Base-by-base conservation (phyloP, 345 rosid species). In the Citrus sp. region DNA sequence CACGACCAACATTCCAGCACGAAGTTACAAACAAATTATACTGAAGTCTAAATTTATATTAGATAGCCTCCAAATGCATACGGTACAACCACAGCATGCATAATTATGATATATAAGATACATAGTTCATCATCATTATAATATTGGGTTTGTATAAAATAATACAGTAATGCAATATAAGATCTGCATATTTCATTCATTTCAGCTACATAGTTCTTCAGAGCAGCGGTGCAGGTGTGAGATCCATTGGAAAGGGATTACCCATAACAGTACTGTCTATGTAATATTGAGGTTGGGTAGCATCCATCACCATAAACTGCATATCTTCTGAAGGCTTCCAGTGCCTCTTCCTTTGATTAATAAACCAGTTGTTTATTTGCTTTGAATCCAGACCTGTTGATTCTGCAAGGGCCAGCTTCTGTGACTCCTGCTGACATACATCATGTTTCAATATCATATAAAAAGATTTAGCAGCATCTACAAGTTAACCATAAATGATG, bases 361-460 rank as follows among this genome's bases (percentile, higher is more conserved):
- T 83, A 73, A 83, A 83, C 85, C 85, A 83, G 25, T 83, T 83
- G 73, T 83, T 83, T 60, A 83, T 83, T 61, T 80, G 85, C 74
- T 83, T 83, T 55, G 78, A 77, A 71, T 83, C 85, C 25, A 83
- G 78, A 10, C 85, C 83, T 2, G 85, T 83, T 19, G 83, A 67
- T 58, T 80, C 78, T 28, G 85, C 83, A 27, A 83, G 78, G 0
- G 80, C 77, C 25, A 65, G 58, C 81, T 80, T 83, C 62, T 83
- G 83, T 0, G 80, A 76, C 49, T 83, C 85, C 85, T 83, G 71
- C 25, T 64, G 58, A 54, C 51, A 30, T 25, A 38, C 6, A 30
- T 5, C 66, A 38, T 62, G 14, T 59, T 60, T 40, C 67, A 25
- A 35, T 38, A 27, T 73, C 8, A 6, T 22, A 55, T 46, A 19